A percentile compares a stretch with the other conserved stretches of the same genome.
Evolutionary conservation across 2,329 filamentous ascomycete species (phyloP).

Genomic region (Diaporthe vaccinii): DNA sequence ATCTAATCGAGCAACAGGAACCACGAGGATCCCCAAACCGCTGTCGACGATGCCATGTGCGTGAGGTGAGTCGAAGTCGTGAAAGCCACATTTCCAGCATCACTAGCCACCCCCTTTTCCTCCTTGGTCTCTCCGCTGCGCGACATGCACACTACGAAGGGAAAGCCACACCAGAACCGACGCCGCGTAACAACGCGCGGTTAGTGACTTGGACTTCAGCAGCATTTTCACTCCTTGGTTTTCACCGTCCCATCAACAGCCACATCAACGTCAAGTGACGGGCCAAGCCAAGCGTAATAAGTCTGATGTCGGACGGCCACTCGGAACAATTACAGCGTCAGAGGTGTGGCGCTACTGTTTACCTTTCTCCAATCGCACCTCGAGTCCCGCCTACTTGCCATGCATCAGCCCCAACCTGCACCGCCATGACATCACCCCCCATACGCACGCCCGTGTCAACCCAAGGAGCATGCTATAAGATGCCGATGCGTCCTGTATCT

Average conservation of each 20-base stretch:
- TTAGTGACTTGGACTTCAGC: background rate
- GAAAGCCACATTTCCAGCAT: background rate
- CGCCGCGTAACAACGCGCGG: background rate
- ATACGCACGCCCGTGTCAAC: background rate
- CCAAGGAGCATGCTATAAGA: constrained; percentile 6
- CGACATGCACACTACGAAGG: too few relatives aligned
- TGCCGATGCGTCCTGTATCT: background rate
- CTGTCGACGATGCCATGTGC: background rate
- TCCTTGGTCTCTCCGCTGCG: background rate
- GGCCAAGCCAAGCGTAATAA: constrained; percentile 8
- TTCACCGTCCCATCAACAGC: background rate
- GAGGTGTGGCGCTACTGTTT: constrained; percentile 31
- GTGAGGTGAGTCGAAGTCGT: background rate
- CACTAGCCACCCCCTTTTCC: background rate
- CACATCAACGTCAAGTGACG: background rate
- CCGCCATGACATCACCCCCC: constrained; percentile 40
- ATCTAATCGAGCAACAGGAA: background rate
- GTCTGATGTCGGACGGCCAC: constrained; percentile 18
- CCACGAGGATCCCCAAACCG: background rate
- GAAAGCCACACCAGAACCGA: background rate
- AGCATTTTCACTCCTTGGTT: background rate
- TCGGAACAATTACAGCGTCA: constrained; percentile 22
- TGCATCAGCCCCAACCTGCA: constrained; percentile 26
- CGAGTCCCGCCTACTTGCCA: constrained; percentile 2
- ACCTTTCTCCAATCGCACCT: constrained; percentile 29